These are phyloP conservation scores for Yueomyces sinensis DNA, from an alignment of 805 yeast species.

Conservation along the genomic window DNA sequence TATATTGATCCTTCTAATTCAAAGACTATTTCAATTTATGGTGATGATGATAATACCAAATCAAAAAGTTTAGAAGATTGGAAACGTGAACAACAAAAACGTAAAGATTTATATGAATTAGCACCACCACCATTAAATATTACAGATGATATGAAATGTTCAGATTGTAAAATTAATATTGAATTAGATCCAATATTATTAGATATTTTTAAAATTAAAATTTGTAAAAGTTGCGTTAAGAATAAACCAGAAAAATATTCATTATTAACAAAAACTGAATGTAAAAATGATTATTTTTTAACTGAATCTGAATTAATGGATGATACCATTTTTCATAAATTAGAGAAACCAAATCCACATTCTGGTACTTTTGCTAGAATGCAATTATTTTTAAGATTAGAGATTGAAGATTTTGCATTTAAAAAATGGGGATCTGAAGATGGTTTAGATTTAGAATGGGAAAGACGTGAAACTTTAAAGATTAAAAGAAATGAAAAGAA, in stretches of 20 bases:
- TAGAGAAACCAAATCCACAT: slow-evolving; percentile 92
- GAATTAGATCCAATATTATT: slow-evolving; percentile 67
- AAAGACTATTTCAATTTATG: slow-evolving; percentile 6
- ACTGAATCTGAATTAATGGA: slow-evolving; percentile 91
- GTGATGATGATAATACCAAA: slow-evolving; percentile 22
- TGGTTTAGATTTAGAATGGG: slow-evolving; percentile 86
- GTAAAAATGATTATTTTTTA: slow-evolving; percentile 78
- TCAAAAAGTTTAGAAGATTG: slow-evolving; percentile 39
- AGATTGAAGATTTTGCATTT: slow-evolving; percentile 86
- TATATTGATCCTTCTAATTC: slow-evolving; percentile 33
- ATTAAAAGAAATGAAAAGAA: slow-evolving; percentile 63
- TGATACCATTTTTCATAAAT: slow-evolving; percentile 46
- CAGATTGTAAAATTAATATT: slow-evolving; percentile 58
- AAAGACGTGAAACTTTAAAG: slow-evolving; percentile 60
- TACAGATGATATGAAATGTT: slow-evolving; percentile 66
- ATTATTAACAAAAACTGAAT: slow-evolving; percentile 86
- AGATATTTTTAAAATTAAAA: slow-evolving; percentile 58
- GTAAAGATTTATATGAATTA: slow-evolving; percentile 39
- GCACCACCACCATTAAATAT: slow-evolving; percentile 64
- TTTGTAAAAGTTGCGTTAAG: slow-evolving; percentile 68
- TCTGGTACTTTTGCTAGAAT: slow-evolving; percentile 77
- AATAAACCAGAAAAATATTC: slow-evolving; percentile 79
- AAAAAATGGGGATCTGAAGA: slow-evolving; percentile 92
- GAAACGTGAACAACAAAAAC: slow-evolving; percentile 42
- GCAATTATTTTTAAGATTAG: slow-evolving; percentile 84